Conservation (phyloP, 2,329 filamentous ascomycete species). For the Neofusicoccum laricinum region DNA sequence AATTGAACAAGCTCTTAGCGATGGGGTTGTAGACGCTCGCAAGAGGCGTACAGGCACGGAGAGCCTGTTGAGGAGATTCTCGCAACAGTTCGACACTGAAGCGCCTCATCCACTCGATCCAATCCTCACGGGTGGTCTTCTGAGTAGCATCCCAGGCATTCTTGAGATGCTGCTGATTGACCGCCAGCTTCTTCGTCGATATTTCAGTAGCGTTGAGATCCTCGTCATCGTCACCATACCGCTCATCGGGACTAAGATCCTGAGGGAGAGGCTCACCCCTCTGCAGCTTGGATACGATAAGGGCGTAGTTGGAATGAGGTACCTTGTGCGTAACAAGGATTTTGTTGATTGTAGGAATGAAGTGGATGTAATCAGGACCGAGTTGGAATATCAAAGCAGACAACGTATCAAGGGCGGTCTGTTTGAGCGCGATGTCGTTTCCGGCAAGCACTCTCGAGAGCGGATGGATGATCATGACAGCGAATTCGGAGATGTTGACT, state of each 20-base stretch:
- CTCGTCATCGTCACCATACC: constrained; percentile 73
- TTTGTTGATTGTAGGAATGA: constrained; percentile 91
- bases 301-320: constrained; percentile 85
- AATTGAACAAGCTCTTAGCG: constrained; percentile 94
- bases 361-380: constrained; percentile 91
- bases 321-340: constrained; percentile 74
- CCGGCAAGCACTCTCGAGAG: constrained; percentile 77
- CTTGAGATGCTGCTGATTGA: constrained; percentile 96
- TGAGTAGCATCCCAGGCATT: constrained; percentile 95
- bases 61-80: constrained; percentile 92
- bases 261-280: constrained; percentile 95
- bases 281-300: constrained; percentile 87
- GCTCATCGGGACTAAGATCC: constrained; percentile 82
- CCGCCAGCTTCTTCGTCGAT: constrained; percentile 87
- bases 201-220: constrained; percentile 81
- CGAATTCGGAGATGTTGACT: constrained; percentile 96
- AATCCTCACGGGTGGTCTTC: constrained; percentile 97
- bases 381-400: constrained; percentile 95
- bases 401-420: constrained; percentile 86
- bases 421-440: constrained; percentile 69
- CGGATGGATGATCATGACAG: constrained; percentile 93
- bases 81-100: constrained; percentile 94
- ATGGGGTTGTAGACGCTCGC: constrained; percentile 89
- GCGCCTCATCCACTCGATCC: constrained; percentile 97
- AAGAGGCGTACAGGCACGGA: constrained; percentile 87